phyloP scores from a whole-genome alignment of 2,329 filamentous ascomycete genomes.

The Aspergillus uvarum region DNA sequence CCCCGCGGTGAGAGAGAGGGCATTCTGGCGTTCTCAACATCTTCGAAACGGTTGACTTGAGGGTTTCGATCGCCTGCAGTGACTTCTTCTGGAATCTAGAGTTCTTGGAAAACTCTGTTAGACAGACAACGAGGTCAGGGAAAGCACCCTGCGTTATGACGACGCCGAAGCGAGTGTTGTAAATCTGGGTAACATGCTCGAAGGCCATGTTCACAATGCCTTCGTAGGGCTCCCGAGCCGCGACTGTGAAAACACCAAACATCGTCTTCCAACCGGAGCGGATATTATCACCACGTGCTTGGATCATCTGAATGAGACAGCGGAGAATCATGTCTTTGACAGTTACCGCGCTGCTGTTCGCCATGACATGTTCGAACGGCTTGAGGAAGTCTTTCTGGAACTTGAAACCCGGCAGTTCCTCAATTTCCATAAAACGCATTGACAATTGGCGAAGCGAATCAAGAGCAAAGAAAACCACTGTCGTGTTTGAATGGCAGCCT shows the following conservation, averaged over 20 bases:
- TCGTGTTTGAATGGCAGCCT: constrained; percentile 92
- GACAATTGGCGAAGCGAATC: constrained; percentile 94
- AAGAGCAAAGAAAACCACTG: constrained; percentile 94
- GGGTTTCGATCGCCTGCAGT: constrained; percentile 86
- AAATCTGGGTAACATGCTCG: constrained; percentile 93
- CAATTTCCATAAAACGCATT: constrained; percentile 98
- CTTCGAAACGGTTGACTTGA: constrained; percentile 89
- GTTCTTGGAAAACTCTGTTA: constrained; percentile 99
- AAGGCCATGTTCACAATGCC: constrained; percentile 95
- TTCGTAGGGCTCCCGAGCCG: constrained; percentile 89
- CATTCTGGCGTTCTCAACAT: constrained; percentile 97
- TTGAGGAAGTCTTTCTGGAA: constrained; percentile 99
- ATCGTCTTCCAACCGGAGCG: constrained; percentile 98
- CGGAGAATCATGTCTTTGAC: constrained; percentile 97
- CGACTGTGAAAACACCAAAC: constrained; percentile 98
- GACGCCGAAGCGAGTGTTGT: constrained; percentile 91
- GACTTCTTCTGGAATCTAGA: constrained; percentile 98
- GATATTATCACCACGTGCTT: constrained; percentile 93
- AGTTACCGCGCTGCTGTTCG: constrained; percentile 83
- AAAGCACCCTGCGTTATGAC: constrained; percentile 97
- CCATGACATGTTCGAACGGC: constrained; percentile 96
- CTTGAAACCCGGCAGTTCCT: constrained; percentile 96
- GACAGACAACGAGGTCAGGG: constrained; percentile 89
- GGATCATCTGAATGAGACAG: constrained; percentile 98
- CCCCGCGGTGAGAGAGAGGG: constrained; percentile 70